Conservation (phyloP, 2,329 filamentous ascomycete species). For the Colletotrichum musae region DNA sequence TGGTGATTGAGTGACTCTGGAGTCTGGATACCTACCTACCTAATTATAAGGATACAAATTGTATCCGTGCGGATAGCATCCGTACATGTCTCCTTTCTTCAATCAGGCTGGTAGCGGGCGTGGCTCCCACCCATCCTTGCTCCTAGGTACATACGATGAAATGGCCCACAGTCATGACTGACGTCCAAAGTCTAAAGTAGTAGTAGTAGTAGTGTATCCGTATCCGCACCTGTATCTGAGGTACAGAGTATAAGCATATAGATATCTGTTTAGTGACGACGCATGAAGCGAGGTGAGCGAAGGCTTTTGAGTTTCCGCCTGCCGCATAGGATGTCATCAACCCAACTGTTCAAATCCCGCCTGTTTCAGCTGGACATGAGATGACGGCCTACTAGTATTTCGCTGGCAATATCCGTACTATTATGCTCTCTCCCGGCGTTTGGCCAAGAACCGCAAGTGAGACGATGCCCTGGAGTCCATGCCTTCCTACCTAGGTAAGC, state of each 20-base stretch:
- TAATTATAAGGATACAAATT: too few relatives aligned
- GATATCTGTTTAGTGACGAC: too few relatives aligned
- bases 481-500: background rate
- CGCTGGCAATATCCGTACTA: too few relatives aligned
- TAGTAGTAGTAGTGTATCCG: background rate
- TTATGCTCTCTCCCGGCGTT: background rate
- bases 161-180: background rate
- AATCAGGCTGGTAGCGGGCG: conserved; percentile 37
- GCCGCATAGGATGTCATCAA: conserved; percentile 19
- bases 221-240: background rate
- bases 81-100: background rate
- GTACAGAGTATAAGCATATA: background rate
- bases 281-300: background rate
- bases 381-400: conserved; percentile 19
- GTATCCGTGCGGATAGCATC: too few relatives aligned
- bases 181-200: too few relatives aligned
- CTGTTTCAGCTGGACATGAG: conserved; percentile 34
- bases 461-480: conserved; percentile 12
- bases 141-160: background rate
- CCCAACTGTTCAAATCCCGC: conserved; percentile 17
- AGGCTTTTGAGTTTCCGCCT: conserved; percentile 29
- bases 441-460: conserved; percentile 17
- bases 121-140: conserved; percentile 23
- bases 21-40: too few relatives aligned
- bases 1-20: background rate